These are phyloP conservation scores for Polyplosphaeria fusca DNA, from an alignment of 495 filamentous ascomycete genomes.

Conservation along the genomic window DNA sequence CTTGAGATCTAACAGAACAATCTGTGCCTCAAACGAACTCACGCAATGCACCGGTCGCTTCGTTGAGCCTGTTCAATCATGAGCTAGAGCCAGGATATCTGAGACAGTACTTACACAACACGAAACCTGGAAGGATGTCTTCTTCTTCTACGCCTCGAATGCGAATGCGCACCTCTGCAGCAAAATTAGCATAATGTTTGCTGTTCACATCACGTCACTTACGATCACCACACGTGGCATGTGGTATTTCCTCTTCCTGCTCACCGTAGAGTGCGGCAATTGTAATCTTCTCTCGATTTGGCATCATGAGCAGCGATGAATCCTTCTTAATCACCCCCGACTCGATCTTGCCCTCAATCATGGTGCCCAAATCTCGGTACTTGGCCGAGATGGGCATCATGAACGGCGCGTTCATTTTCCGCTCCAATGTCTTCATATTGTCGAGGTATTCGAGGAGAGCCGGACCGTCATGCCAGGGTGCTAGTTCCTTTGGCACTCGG, in stretches of 20 bases:
- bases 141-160: conserved; percentile 95
- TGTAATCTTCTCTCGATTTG: conserved; percentile 74
- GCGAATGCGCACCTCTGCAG: conserved; percentile 87
- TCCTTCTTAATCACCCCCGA: conserved; percentile 88
- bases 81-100: no score
- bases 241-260: conserved; percentile 83
- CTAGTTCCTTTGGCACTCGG: conserved; percentile 70
- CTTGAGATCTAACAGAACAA: conserved; percentile 92
- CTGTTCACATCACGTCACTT: no score
- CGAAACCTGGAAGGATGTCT: conserved; percentile 94
- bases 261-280: conserved; percentile 88
- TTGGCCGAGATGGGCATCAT: conserved; percentile 98
- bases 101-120: conserved; percentile 61
- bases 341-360: conserved; percentile 96
- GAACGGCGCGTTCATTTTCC: conserved; percentile 96
- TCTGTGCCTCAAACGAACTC: conserved; percentile 88
- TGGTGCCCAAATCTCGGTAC: conserved; percentile 87
- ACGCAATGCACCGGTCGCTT: conserved; percentile 92
- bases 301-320: conserved; percentile 80
- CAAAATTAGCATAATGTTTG: no score
- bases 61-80: no score
- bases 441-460: conserved; percentile 93
- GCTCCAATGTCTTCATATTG: conserved; percentile 83
- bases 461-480: conserved; percentile 85
- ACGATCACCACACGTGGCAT: conserved; percentile 86